phyloP scores from a whole-genome alignment of 164 flowering plant genomes.

The Saururus chinensis region DNA sequence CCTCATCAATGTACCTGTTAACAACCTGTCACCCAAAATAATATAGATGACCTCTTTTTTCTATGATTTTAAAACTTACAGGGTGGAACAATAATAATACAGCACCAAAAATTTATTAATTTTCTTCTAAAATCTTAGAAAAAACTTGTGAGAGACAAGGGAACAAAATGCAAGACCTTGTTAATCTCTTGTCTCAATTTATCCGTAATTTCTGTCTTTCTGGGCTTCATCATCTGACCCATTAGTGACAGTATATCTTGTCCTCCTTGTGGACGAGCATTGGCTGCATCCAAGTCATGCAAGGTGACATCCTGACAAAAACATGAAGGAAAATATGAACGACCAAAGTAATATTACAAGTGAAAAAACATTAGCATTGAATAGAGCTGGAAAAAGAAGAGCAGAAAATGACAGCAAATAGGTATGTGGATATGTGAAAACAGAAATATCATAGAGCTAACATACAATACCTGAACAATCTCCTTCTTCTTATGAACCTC shows the following conservation, averaged over 20 bases:
- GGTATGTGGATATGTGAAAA: neutral
- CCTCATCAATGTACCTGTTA: slow-evolving; percentile 82
- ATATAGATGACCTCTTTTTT: neutral
- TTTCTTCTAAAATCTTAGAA: neutral
- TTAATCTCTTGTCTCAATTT: slow-evolving; percentile 90
- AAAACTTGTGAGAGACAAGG: neutral
- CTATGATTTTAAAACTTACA: neutral
- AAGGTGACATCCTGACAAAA: slow-evolving; percentile 48
- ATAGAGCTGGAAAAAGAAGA: too few species aligned
- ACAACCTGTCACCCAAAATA: slow-evolving; percentile 71
- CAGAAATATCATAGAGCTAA: neutral
- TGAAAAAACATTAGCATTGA: neutral
- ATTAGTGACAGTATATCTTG: slow-evolving; percentile 51
- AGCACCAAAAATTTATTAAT: neutral
- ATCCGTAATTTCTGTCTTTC: slow-evolving; percentile 95
- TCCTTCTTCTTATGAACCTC: slow-evolving; percentile 99
- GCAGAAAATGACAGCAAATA: too few species aligned
- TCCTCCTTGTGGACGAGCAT: slow-evolving; percentile 70
- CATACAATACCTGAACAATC: slow-evolving; percentile 71
- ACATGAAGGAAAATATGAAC: neutral
- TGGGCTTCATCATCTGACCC: slow-evolving; percentile 95
- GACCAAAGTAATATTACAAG: neutral
- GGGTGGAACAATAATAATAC: neutral
- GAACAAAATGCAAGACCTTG: slow-evolving; percentile 49
- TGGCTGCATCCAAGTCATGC: slow-evolving; percentile 59